phyloP scores from a whole-genome alignment of 2,329 filamentous ascomycete genomes.

The Pestalotiopsis sp. region DNA sequence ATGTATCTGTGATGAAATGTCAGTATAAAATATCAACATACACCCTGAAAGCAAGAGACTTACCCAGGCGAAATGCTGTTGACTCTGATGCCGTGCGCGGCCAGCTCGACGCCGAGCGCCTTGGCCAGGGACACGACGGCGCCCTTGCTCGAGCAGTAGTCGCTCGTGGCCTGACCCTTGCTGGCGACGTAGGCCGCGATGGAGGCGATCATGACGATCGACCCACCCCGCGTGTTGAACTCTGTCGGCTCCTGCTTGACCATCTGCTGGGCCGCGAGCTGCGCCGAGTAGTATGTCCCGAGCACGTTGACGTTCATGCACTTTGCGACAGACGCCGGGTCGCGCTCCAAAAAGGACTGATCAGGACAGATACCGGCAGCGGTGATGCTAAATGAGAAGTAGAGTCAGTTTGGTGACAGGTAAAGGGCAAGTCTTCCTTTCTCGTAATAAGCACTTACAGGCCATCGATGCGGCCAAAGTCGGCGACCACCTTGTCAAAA shows the following conservation, averaged over 20 bases:
- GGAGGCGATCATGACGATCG: constrained; percentile 52
- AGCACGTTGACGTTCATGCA: constrained; percentile 67
- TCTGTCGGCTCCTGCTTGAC: constrained; percentile 41
- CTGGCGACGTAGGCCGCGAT: constrained; percentile 55
- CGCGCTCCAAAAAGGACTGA: constrained; percentile 18
- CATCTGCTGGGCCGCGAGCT: constrained; percentile 65
- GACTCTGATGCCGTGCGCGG: constrained; percentile 62
- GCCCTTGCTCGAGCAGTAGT: constrained; percentile 66
- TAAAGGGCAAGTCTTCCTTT: constrained; percentile 17
- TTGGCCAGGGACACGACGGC: constrained; percentile 63
- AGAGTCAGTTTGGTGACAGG: constrained; percentile 17
- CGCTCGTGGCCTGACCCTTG: constrained; percentile 60
- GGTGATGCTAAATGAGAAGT: constrained; percentile 26
- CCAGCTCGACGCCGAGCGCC: constrained; percentile 66
- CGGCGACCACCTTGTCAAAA: constrained; percentile 39
- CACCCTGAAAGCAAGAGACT: background rate
- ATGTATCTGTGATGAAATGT: constrained; percentile 37
- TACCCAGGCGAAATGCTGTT: constrained; percentile 66
- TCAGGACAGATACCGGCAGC: constrained; percentile 17
- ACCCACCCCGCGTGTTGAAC: constrained; percentile 34
- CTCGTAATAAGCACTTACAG: constrained; percentile 23
- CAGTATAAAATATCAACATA: background rate
- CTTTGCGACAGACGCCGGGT: constrained; percentile 67
- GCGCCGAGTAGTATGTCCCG: constrained; percentile 71
- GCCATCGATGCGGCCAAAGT: constrained; percentile 18